Base-by-base conservation (phyloP, 208 protist genomes). In the Trypanosoma platydactyli region DNA sequence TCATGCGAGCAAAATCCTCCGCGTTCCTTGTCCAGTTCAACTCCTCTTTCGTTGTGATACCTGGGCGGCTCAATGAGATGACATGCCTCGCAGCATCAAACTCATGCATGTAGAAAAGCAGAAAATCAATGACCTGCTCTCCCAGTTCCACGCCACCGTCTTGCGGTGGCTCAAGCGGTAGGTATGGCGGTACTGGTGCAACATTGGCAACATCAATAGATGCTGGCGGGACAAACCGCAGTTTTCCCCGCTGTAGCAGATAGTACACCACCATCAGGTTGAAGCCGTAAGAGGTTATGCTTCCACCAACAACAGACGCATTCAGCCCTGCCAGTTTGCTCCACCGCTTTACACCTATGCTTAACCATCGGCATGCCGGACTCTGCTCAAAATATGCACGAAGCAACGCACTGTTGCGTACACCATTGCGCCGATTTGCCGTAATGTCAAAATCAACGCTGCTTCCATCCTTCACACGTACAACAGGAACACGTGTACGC, bases 201-300 rank as follows among this genome's bases (percentile, higher is more conserved):
- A 88, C 87, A 18, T 67, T 20, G 9, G 79, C 68, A 9, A 90
- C 82, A 40, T 88, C 80, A 33, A 83, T 83, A 30, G 68, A 64
- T 20, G 54, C 74, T 2, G 82, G 75, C 0, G 72, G 61, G 7
- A 96, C 79, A 44, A 94, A 84, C 48, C 54, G 45, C n/a, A 90
- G 73, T 4, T 81, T 41, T 15, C 72, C 62, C 3, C 86, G 84
- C 35, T 73, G 78, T 6, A 94, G 49, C n/a, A 92, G 62, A 60
- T 92, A 96, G 64, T 94, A 94, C 13, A 81, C 84, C 12, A 91
- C 71, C 83, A 96, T 88, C 35, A 96, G 38, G 53, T 94, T 91
- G 73, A 92, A 94, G 15, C 86, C 91, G 56, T 96, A 96, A 0
- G 88, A 94, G 0, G 91, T 96, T 50, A 96, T 72, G 68, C 80